Evolutionary conservation across 2,329 filamentous ascomycete genomes (phyloP), one percentile per base, ranked within the genome.

Genomic region (Penicillium sp.): DNA sequence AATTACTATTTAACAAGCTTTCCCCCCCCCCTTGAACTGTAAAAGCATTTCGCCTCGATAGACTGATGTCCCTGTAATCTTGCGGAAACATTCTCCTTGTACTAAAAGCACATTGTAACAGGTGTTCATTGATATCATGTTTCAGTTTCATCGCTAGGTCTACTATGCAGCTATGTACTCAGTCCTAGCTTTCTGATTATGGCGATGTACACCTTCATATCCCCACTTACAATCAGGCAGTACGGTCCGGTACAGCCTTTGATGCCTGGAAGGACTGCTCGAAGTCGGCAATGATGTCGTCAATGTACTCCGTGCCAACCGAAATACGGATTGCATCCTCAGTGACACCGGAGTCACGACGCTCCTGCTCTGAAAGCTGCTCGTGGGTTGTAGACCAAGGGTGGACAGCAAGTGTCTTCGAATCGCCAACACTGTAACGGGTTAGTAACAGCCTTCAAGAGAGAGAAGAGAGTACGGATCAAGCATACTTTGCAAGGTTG

Each of bases 261-360:
- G 60, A 81, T 26, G 83, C 81, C 69, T 84, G 82, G 75, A 97
- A 95, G 0, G 90, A 89, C 79, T 96, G 92, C 74, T 93, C 88
- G 71, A 97, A 97, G 76, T 97, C 93, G 65, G 86, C 88, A 69
- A 96, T 94, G 67, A 97, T 97, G 69, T 97, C 93, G 77, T 96
- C 92, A 70, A 97, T 96, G 73, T 97, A 91, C 78, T 97, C 93
- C 0, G 89, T 96, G 48, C 93, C 93, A 55, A 97, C 92, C 0
- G 92, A 97, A 68, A 97, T 94, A 59, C 93, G 89, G 74, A 97
- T 96, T 36, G 92, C 85, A 69, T 96, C 93, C 81, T 91, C 72
- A 14, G 90, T 94, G 10, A 94, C 90, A 65, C 93, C 93, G 19
- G 90, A 93, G 69, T 78, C 85, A 47, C 81, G 71, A 76, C 86